Evolutionary conservation across 257 asterid species (phyloP), one percentile per base, ranked within the genome.

Genomic region (Scutellaria minor): DNA sequence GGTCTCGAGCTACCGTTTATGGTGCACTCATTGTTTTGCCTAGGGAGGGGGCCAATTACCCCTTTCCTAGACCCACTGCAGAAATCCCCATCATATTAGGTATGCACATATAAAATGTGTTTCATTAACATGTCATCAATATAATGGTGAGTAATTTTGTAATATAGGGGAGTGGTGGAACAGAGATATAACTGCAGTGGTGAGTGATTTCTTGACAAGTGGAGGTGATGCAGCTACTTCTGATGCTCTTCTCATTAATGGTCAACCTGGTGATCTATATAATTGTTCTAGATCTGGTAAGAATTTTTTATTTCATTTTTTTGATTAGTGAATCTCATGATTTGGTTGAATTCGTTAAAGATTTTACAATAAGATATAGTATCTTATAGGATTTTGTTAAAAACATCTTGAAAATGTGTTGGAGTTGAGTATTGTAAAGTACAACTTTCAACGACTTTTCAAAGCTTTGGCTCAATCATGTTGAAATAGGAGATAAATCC

Each of bases 191-290:
- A 51, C 65, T 5, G 64, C 40, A 22, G 65, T 86, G 8, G 20
- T 77, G 11, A 24, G 11, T 13, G 75, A 77, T 15, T 79, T 67
- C 56, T 42, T 81, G 3, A 24, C 2, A 35, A 73, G 18, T 42
- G 88, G 88, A 24, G 80, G 65, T 0, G 86, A 73, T n/a, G 78
- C 81, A 7, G 66, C 52, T 20, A 27, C 9, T 46, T 81, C 90
- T 15, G 83, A 83, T 70, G 86, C 90, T 12, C 64, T 41, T 18
- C 80, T 82, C 5, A 79, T 86, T 3, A 86, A 86, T 60, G 88
- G 91, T 0, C 91, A 86, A 61, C 91, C 91, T 35, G 91, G 91
- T 12, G 89, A 84, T 72, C 37, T 6, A 7, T 75, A 76, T 74
- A 72, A 76, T 44, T 86, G 90, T 75, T 86, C 89, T n/a, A 41